A percentile compares a stretch with the other conserved stretches of the same genome.
phyloP scores from a whole-genome alignment of 2,329 filamentous ascomycete genomes.

The Nigrospora osmanthi region DNA sequence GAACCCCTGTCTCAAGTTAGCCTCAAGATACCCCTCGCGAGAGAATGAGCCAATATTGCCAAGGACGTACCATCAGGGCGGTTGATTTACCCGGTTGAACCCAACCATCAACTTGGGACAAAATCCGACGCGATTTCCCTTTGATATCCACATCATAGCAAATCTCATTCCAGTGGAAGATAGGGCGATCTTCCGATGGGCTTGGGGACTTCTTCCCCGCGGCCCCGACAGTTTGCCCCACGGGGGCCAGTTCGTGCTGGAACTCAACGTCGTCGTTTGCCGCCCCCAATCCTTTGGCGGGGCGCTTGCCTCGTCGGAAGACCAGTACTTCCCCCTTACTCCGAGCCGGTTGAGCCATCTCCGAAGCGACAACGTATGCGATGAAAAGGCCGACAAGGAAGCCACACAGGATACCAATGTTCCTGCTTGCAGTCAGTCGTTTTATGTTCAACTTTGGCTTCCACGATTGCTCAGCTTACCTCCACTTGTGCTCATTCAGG shows the following conservation, averaged over 20 bases:
- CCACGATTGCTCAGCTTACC: not conserved
- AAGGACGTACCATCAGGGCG: conserved; percentile 60
- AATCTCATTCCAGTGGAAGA: conserved; percentile 82
- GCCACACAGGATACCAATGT: conserved; percentile 60
- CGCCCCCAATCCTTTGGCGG: conserved; percentile 29
- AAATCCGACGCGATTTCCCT: conserved; percentile 62
- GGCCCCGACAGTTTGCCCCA: no score
- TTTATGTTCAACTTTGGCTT: not conserved
- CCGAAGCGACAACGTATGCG: conserved; percentile 57
- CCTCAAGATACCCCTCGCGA: no score
- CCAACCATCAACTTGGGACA: conserved; percentile 86
- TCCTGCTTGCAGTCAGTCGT: conserved; percentile 25
- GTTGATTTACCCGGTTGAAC: conserved; percentile 88
- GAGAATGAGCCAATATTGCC: not conserved
- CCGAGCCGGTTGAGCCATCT: conserved; percentile 58
- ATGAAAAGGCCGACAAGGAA: conserved; percentile 55
- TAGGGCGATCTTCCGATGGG: conserved; percentile 14
- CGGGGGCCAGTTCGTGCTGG: conserved; percentile 22
- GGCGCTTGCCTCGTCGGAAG: conserved; percentile 62
- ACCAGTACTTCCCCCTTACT: conserved; percentile 72
- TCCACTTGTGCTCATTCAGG: conserved; percentile 53
- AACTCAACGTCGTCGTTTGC: no score
- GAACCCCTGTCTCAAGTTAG: conserved; percentile 42
- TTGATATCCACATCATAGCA: conserved; percentile 77
- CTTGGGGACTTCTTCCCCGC: no score